These are phyloP conservation scores for Kwoniella mangroviensis DNA, from an alignment of 768 basidiomycete species.

Conservation along the genomic window DNA sequence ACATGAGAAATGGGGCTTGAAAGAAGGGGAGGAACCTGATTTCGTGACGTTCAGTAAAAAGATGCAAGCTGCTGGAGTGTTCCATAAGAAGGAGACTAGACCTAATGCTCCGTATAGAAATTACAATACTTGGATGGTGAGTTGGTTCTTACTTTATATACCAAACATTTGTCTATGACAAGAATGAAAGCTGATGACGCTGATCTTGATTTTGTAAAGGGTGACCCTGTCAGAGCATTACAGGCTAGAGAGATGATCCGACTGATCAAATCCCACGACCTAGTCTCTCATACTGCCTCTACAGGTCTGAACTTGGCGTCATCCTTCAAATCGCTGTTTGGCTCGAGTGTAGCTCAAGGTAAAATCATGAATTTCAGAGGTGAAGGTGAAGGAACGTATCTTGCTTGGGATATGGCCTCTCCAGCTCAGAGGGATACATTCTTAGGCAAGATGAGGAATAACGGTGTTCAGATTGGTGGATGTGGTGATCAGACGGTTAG, in stretches of 20 bases:
- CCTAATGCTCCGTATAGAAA: conserved; percentile 57
- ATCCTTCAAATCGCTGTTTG: conserved; percentile 26
- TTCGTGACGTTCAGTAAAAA: conserved; percentile 61
- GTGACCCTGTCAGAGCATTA: conserved; percentile 58
- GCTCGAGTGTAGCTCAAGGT: conserved; percentile 14
- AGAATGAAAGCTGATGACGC: not conserved
- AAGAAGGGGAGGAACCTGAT: conserved; percentile 54
- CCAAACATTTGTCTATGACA: not conserved
- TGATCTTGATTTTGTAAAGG: conserved; percentile 29
- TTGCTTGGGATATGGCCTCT: conserved; percentile 58
- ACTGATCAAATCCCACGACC: conserved; percentile 56
- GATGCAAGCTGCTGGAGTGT: conserved; percentile 60
- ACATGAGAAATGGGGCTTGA: conserved; percentile 60
- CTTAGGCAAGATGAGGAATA: conserved; percentile 48
- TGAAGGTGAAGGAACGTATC: conserved; percentile 58
- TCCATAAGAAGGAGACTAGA: conserved; percentile 57
- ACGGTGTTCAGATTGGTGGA: conserved; percentile 59
- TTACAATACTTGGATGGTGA: conserved; percentile 56
- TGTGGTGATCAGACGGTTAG: conserved; percentile 49
- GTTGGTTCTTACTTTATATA: not conserved
- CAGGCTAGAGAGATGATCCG: conserved; percentile 58
- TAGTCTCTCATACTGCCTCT: conserved; percentile 56
- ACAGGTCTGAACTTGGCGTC: conserved; percentile 44
- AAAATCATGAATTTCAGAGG: conserved; percentile 53
- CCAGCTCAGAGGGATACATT: conserved; percentile 53